Percentiles rank a stretch among this genome's conserved stretches.
Evolutionary conservation across 2,329 filamentous ascomycete genomes (phyloP).

Genomic region (Cytospora chrysosperma): DNA sequence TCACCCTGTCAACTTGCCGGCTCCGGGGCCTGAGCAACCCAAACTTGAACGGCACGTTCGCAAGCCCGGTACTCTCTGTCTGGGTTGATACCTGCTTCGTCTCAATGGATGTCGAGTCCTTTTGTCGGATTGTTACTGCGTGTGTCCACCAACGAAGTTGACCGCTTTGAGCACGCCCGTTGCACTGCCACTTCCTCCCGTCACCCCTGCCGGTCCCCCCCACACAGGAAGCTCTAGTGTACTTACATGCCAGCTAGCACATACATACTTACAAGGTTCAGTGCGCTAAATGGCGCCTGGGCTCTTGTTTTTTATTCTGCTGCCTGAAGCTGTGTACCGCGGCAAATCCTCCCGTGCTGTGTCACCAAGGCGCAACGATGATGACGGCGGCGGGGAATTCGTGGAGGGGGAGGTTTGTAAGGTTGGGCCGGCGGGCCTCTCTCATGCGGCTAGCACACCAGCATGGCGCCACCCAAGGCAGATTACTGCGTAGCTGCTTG

Average conservation of each 20-base stretch:
- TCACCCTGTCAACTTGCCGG: neutral
- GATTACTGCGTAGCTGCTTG: neutral
- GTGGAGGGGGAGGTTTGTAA: neutral
- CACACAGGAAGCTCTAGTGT: neutral
- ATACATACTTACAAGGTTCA: neutral
- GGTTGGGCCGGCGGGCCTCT: neutral
- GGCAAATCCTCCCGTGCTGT: conserved; percentile 1
- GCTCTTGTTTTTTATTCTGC: conserved; percentile 1
- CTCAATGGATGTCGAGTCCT: neutral
- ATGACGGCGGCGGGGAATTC: neutral
- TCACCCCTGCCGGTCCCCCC: conserved; percentile 5
- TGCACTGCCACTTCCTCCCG: conserved; percentile 18
- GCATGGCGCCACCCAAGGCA: neutral
- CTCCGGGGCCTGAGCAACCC: neutral
- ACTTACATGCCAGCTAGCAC: too few species aligned
- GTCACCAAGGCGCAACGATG: neutral
- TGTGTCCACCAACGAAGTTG: neutral
- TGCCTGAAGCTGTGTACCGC: conserved; percentile 7
- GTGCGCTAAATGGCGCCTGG: conserved; percentile 12
- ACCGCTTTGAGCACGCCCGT: neutral
- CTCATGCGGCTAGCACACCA: neutral
- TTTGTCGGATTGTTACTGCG: neutral
- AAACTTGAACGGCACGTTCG: neutral
- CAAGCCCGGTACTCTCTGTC: neutral
- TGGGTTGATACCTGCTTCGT: neutral